phyloP scores from a whole-genome alignment of 1,139 yeast species.

The Geotrichum reessii region DNA sequence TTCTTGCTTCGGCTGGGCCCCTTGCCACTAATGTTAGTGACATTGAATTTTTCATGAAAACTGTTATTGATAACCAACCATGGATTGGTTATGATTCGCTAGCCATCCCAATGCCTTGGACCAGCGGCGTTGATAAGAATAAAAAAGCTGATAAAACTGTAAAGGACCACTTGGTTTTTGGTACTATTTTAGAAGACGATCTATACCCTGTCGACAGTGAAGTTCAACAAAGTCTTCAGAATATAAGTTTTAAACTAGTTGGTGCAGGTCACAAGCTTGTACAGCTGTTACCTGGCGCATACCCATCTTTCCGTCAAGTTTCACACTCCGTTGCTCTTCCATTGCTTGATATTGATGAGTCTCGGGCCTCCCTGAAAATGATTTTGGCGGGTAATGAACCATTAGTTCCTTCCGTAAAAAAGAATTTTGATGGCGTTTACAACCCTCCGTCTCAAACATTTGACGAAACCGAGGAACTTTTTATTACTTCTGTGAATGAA shows the following conservation, averaged over 20 bases:
- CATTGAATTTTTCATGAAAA: constrained; percentile 50
- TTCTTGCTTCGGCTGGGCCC: constrained; percentile 47
- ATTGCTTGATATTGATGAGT: constrained; percentile 11
- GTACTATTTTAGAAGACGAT: constrained; percentile 13
- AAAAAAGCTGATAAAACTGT: neutral
- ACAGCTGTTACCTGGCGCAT: constrained; percentile 4
- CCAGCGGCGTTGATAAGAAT: constrained; percentile 1
- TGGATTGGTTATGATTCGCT: constrained; percentile 50
- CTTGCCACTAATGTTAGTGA: constrained; percentile 49
- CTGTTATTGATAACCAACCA: constrained; percentile 48
- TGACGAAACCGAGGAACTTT: constrained; percentile 2
- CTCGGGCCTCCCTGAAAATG: constrained; percentile 7
- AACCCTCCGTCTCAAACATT: neutral
- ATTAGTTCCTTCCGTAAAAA: constrained; percentile 13
- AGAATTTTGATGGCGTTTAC: constrained; percentile 3
- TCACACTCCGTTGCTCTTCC: constrained; percentile 12
- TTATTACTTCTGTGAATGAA: neutral
- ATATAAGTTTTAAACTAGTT: constrained; percentile 4
- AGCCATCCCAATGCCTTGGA: constrained; percentile 47
- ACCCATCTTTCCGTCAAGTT: constrained; percentile 9
- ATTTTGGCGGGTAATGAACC: constrained; percentile 17
- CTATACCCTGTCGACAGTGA: constrained; percentile 6
- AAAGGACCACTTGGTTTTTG: constrained; percentile 7
- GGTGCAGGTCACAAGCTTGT: constrained; percentile 12
- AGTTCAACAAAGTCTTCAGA: constrained; percentile 8